Evolutionary conservation across 345 rosid genomes (phyloP).

Genomic region (Litchi chinensis): DNA sequence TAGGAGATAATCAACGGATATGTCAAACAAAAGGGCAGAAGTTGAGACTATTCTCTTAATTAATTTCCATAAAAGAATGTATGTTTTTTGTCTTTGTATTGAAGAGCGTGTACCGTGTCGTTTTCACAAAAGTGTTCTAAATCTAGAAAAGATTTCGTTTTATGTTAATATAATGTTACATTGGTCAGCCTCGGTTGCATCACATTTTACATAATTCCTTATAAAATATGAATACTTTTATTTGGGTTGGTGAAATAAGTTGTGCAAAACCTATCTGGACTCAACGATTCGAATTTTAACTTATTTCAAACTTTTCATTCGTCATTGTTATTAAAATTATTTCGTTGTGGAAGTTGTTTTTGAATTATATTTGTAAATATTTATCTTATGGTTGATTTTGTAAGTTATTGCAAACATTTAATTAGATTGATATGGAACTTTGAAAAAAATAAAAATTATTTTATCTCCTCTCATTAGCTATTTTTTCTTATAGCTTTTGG

Average conservation of each 20-base stretch:
- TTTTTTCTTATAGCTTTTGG: too few relatives aligned
- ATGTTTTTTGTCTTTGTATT: conserved; percentile 14
- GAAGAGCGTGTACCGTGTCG: conserved; percentile 27
- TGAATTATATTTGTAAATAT: too few relatives aligned
- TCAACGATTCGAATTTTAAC: not conserved
- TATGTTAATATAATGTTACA: conserved; percentile 13
- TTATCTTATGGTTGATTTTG: too few relatives aligned
- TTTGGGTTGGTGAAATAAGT: not conserved
- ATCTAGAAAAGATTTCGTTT: conserved; percentile 34
- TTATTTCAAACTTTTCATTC: not conserved
- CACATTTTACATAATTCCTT: conserved; percentile 15
- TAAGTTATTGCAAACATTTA: too few relatives aligned
- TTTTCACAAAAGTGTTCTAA: conserved; percentile 28
- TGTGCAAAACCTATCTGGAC: not conserved
- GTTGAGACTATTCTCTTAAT: too few relatives aligned
- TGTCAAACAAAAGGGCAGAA: too few relatives aligned
- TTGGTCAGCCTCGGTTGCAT: conserved; percentile 23
- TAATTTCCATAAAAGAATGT: not conserved
- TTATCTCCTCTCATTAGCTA: too few relatives aligned
- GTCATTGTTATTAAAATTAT: not conserved
- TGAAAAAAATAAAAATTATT: too few relatives aligned
- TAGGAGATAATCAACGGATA: too few relatives aligned
- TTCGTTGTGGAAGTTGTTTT: too few relatives aligned
- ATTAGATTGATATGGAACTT: too few relatives aligned
- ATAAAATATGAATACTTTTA: not conserved